Evolutionary conservation across 148 eudicot genomes (phyloP), one percentile per base, ranked within the genome.

Genomic region (Vaccinium macrocarpon): DNA sequence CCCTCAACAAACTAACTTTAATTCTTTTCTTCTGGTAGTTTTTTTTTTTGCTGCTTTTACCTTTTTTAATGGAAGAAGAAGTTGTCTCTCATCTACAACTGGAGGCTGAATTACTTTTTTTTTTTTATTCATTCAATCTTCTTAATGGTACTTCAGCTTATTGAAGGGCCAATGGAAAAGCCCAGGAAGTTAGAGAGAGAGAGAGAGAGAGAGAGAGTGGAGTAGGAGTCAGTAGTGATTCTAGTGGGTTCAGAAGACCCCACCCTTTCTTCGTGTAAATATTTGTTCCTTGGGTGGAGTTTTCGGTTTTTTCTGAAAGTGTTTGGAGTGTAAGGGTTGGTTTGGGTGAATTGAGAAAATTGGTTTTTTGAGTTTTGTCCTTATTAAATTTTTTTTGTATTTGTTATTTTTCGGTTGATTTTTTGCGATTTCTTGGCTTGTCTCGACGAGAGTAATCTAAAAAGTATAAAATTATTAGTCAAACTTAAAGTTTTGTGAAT

Each of bases 211-310:
- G 55, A 51, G 55, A 51, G 55, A 51, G 73, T 89, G 94, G 98
- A 94, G 94, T 88, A 86, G 92, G 95, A 94, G 94, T 88, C 88
- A 91, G 59, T 91, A 91, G 59, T 90, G 89, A 89, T 92, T 94
- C 91, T 89, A 91, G 94, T 91, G 96, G 92, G 91, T 90, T 91
- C 85, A 61, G 71, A 86, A 81, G 87, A 85, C 93, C 97, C 93
- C 88, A 88, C 90, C 52, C 52, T 81, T 82, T 77, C 50, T 83
- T 80, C 55, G 35, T 32, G 35, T 32, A 32, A 23, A 79, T 75
- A 73, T 51, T 50, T 57, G 25, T 49, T 68, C n/a, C 82, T 83
- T 66, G 32, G 6, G 46, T 4, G 46, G 46, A 42, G 46, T 5
- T 42, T 42, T 4, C 5, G 5, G 46, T 42, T 42, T 42, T 5